A percentile compares a stretch with the other conserved stretches of the same genome.
Conservation (phyloP, 768 basidiomycete species). For the Russula brevipes region DNA sequence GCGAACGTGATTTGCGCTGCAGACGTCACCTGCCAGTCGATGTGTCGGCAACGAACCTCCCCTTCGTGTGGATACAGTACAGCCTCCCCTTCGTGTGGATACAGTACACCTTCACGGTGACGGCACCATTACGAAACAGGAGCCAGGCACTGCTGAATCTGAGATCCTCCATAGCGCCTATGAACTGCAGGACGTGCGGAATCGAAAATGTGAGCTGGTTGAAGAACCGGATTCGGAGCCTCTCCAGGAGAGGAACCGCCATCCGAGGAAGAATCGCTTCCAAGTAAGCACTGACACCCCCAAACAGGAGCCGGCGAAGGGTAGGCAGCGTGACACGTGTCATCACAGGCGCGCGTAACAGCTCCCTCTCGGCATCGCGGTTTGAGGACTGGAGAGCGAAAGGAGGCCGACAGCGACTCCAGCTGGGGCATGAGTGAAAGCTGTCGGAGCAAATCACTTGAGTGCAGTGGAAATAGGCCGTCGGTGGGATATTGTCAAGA, state of each 20-base stretch:
- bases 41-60: not conserved
- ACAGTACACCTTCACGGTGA: not conserved
- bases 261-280: not conserved
- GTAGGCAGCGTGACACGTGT: not conserved
- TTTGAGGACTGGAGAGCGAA: not conserved
- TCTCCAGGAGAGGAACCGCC: not conserved
- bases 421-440: not conserved
- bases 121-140: not conserved
- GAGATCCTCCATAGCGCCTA: not conserved
- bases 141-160: not conserved
- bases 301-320: not conserved
- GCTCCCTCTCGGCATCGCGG: not conserved
- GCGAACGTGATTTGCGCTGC: not conserved
- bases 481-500: not conserved
- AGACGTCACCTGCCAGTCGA: not conserved
- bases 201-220: not conserved
- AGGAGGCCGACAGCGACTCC: not conserved
- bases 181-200: not conserved
- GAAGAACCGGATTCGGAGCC: not conserved
- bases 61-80: not conserved
- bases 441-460: not conserved
- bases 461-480: not conserved
- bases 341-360: not conserved
- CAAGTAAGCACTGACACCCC: not conserved
- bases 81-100: not conserved